Evolutionary conservation across 306 rosid genomes (phyloP).

Genomic region (Coriaria nepalensis): DNA sequence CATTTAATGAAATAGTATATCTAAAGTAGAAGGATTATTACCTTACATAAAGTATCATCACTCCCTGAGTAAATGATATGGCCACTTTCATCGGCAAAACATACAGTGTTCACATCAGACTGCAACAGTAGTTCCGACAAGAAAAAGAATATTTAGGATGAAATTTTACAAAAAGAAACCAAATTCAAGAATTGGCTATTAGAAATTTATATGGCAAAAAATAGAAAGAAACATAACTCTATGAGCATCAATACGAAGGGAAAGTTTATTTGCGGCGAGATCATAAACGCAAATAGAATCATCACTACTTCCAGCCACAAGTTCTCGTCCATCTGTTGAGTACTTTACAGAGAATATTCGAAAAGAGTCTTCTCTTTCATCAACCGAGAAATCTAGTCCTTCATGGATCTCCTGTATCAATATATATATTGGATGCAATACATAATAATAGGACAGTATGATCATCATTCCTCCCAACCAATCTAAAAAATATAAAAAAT

Average conservation of each 20-base stretch:
- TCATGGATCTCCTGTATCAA: conserved; percentile 66
- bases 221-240: conserved; percentile 20
- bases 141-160: conserved; percentile 12
- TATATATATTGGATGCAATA: conserved; percentile 9
- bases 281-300: conserved; percentile 74
- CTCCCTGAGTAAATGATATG: conserved; percentile 91
- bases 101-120: conserved; percentile 90
- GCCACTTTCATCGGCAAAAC: conserved; percentile 87
- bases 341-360: conserved; percentile 82
- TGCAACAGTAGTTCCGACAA: conserved; percentile 23
- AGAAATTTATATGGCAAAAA: not conserved
- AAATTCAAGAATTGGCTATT: not conserved
- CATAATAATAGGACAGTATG: not conserved
- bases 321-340: conserved; percentile 77
- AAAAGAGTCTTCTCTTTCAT: conserved; percentile 37
- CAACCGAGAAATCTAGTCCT: conserved; percentile 54
- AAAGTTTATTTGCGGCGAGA: conserved; percentile 66
- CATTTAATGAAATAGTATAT: conserved; percentile 3
- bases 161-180: not conserved
- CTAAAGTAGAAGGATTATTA: conserved; percentile 13
- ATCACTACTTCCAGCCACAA: conserved; percentile 83
- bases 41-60: conserved; percentile 87
- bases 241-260: conserved; percentile 78
- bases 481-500: not conserved
- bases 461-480: not conserved